Conservation (phyloP, 306 rosid genomes). For the Geum urbanum region DNA sequence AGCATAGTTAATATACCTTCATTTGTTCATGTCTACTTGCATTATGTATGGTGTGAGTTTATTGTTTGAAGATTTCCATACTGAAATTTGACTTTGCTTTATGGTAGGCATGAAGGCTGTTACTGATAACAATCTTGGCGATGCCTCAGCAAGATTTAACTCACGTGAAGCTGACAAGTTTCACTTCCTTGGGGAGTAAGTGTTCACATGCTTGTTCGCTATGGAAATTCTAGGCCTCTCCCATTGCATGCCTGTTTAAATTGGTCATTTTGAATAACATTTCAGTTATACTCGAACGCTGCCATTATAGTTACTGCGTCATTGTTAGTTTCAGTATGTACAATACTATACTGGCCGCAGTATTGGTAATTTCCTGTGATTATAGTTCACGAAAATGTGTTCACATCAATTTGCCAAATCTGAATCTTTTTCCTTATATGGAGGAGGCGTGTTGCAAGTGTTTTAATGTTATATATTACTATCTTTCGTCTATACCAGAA, state of each 20-base stretch:
- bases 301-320: not conserved
- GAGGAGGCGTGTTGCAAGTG: conserved; percentile 11
- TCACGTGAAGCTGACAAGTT: conserved; percentile 61
- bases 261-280: not conserved
- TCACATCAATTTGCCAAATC: not conserved
- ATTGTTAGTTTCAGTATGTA: not conserved
- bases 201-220: not conserved
- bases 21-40: not conserved
- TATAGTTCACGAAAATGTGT: not conserved
- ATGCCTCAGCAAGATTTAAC: conserved; percentile 62
- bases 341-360: not conserved
- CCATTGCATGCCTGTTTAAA: conserved; percentile 3
- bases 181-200: conserved; percentile 67
- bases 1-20: not conserved
- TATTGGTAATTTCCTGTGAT: not conserved
- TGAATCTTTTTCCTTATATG: not conserved
- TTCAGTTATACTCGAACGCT: not conserved
- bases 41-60: not conserved
- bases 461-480: conserved; percentile 15
- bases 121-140: conserved; percentile 37
- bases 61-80: not conserved
- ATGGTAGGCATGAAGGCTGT: conserved; percentile 45
- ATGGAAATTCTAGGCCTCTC: conserved; percentile 5
- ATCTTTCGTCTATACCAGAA: conserved; percentile 42
- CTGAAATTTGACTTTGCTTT: conserved; percentile 24